These are phyloP conservation scores for Acanthamoeba royreba DNA, from an alignment of 208 protist genomes.

Conservation along the genomic window DNA sequence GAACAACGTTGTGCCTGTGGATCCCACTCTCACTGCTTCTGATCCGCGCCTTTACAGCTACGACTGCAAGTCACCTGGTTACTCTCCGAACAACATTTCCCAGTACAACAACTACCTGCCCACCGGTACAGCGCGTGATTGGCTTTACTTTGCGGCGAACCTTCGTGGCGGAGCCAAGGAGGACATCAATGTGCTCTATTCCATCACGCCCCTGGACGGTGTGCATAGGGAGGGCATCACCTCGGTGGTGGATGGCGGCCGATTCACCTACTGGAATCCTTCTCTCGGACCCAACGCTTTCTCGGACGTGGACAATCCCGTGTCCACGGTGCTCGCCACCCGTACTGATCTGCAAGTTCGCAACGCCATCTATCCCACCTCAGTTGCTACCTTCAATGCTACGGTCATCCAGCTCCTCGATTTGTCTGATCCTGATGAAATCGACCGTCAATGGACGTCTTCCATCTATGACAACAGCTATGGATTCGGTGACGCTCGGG, in stretches of 20 bases:
- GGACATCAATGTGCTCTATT: conserved; percentile 10
- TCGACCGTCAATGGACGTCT: conserved; percentile 21
- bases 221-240: neutral
- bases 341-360: conserved; percentile 10
- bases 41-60: neutral
- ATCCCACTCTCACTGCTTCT: neutral
- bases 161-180: conserved; percentile 54
- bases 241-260: conserved; percentile 40
- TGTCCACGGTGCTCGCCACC: conserved; percentile 11
- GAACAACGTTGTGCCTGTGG: conserved; percentile 60
- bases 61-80: neutral
- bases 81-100: neutral
- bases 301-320: conserved; percentile 48
- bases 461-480: conserved; percentile 48
- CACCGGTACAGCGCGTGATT: conserved; percentile 49
- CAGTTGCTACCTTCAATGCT: conserved; percentile 48
- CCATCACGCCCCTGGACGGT: neutral
- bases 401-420: conserved; percentile 39
- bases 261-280: conserved; percentile 61
- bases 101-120: conserved; percentile 49
- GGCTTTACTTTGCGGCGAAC: conserved; percentile 60
- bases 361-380: conserved; percentile 23
- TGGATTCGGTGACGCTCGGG: conserved; percentile 57
- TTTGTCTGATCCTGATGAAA: conserved; percentile 41
- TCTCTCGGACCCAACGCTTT: conserved; percentile 49